Evolutionary conservation across 176 grass and related monocot genomes (phyloP).

Genomic region (Bromus sterilis): DNA sequence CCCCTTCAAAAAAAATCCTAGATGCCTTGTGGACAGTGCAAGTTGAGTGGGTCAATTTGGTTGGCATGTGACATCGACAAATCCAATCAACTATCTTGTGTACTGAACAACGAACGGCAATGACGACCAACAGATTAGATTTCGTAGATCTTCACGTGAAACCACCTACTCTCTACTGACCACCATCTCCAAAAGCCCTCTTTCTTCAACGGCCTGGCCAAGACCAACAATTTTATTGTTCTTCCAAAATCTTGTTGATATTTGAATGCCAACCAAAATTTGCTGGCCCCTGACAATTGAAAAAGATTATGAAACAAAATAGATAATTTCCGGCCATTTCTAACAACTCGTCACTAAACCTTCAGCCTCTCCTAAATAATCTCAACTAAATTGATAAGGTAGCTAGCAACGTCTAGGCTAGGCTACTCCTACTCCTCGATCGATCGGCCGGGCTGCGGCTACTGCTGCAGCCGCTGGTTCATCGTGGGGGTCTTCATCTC

Average conservation of each 20-base stretch:
- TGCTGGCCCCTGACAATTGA: neutral
- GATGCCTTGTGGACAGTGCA: too few species aligned
- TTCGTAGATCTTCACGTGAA: neutral
- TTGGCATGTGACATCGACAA: too few species aligned
- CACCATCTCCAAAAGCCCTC: too few species aligned
- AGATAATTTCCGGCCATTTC: neutral
- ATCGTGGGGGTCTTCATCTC: constrained; percentile 51
- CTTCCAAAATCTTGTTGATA: too few species aligned
- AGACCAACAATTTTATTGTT: too few species aligned
- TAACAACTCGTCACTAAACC: neutral
- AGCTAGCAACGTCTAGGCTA: neutral
- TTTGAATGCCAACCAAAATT: too few species aligned
- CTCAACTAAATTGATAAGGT: neutral
- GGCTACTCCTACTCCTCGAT: neutral
- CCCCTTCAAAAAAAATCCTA: too few species aligned
- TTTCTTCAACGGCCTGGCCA: too few species aligned
- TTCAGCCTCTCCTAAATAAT: neutral
- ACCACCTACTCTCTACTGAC: neutral
- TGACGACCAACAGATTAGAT: too few species aligned
- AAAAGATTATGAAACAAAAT: neutral
- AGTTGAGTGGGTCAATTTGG: too few species aligned
- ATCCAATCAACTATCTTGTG: too few species aligned
- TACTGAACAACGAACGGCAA: too few species aligned
- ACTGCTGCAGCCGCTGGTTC: constrained; percentile 20
- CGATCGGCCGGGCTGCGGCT: neutral